Evolutionary conservation across 2,329 filamentous ascomycete genomes (phyloP).

Genomic region (Orbilia ellipsospora): DNA sequence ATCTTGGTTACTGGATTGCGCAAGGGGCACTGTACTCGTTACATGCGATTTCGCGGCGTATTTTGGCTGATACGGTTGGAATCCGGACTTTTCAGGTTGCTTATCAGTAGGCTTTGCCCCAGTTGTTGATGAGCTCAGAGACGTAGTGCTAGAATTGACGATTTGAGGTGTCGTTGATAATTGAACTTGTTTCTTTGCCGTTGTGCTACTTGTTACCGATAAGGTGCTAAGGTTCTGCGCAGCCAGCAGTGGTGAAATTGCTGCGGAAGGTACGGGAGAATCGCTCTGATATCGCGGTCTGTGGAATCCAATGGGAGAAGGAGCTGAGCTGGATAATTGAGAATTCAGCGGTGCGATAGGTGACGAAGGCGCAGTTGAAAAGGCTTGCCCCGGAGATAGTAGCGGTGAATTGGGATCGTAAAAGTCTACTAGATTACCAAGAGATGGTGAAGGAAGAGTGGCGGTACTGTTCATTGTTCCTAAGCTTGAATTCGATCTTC

Average conservation of each 20-base stretch:
- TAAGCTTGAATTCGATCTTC: slow-evolving; percentile 46
- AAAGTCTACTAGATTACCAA: slow-evolving; percentile 46
- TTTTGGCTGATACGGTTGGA: slow-evolving; percentile 53
- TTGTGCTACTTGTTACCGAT: slow-evolving; percentile 2
- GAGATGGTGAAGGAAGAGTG: slow-evolving; percentile 29
- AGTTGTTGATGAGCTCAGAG: slow-evolving; percentile 32
- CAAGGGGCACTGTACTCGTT: slow-evolving; percentile 39
- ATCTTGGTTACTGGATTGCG: slow-evolving; percentile 36
- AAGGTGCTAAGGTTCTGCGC: slow-evolving; percentile 11
- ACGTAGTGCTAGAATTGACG: slow-evolving; percentile 44
- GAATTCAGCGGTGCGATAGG: slow-evolving; percentile 34
- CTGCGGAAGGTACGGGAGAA: slow-evolving; percentile 18
- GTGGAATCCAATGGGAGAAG: slow-evolving; percentile 48
- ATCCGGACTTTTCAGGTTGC: slow-evolving; percentile 21
- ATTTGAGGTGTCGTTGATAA: slow-evolving; percentile 32
- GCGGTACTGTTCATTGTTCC: slow-evolving; percentile 25
- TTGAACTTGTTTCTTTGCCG: slow-evolving; percentile 20
- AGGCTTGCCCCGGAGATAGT: slow-evolving; percentile 38
- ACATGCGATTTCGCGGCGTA: slow-evolving; percentile 53
- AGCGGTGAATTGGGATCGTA: slow-evolving; percentile 44
- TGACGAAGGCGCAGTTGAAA: slow-evolving; percentile 47
- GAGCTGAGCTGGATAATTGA: slow-evolving; percentile 23
- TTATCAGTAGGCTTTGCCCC: slow-evolving; percentile 33
- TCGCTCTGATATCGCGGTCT: slow-evolving; percentile 48
- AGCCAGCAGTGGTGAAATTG: slow-evolving; percentile 32